Base-by-base conservation (phyloP, 1,284 basidiomycete genomes). In the Cerrena zonata region DNA sequence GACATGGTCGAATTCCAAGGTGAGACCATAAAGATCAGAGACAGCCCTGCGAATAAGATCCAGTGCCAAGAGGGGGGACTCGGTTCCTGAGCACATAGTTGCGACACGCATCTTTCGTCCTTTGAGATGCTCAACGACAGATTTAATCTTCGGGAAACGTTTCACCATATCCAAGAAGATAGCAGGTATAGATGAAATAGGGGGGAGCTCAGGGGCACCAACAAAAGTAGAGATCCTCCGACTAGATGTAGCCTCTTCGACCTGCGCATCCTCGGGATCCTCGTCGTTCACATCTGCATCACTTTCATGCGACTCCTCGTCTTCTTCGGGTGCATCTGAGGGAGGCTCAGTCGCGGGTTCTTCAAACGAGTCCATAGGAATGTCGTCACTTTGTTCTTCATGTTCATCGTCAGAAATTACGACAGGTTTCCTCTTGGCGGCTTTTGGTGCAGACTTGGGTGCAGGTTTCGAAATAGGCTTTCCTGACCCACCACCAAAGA, bases 11-110 rank as follows among this genome's bases (percentile, higher is more conserved):
- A 94, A 74, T 30, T 86, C 78, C 45, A 96, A 71, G 1, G 78
- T 72, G 39, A 87, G 62, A 2, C 73, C 79, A 59, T 83, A 81
- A 54, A 86, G 82, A n/a, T 84, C 80, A 45, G 81, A 69, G 53
- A 95, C 81, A 2, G 86, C 77, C 63, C 78, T 83, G 63, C 76
- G 82, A 45, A 96, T 91, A 58, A 96, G 74, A 39, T 90, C 86
- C 36, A 97, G 75, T 7, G 94, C 94, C 18, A 97, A 82, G 13
- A 97, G 77, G 26, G 94, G 94, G 1, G 92, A 94, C 63, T 97
- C 94, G 2, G 94, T 97, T 19, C 94, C 94, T 46, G 92, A 95
- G 73, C 94, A 97, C 94, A 97, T 97, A 11, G 94, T 97, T 1
- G 94, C 94, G 39, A 97, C 82, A 60, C 94, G 90, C 61, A 97